Evolutionary conservation across 164 flowering plant species (phyloP).

Genomic region (Vitis vinifera): DNA sequence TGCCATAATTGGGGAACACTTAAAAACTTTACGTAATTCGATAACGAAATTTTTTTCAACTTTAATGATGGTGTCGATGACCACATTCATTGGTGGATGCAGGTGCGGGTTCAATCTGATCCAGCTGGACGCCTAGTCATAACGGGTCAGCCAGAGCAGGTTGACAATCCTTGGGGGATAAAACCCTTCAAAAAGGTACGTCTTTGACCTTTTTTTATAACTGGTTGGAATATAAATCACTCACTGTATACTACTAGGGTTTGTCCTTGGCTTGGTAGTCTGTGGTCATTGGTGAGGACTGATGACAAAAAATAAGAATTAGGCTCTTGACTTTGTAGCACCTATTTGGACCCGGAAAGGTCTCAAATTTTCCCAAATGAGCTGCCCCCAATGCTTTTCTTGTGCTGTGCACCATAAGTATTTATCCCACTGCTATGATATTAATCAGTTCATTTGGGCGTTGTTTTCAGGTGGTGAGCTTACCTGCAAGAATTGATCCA

Average conservation of each 20-base stretch:
- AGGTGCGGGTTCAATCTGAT: constrained; percentile 73
- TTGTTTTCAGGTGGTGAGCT: constrained; percentile 47
- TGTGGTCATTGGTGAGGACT: too few species aligned
- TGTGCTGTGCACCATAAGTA: too few species aligned
- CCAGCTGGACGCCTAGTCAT: constrained; percentile 70
- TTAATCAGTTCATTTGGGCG: background rate
- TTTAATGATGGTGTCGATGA: background rate
- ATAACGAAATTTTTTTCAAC: too few species aligned
- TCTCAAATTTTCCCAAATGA: background rate
- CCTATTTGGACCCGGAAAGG: background rate
- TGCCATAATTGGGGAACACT: too few species aligned
- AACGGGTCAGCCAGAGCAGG: constrained; percentile 65
- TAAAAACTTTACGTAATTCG: too few species aligned
- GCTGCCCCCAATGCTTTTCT: background rate
- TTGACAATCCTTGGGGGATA: constrained; percentile 69
- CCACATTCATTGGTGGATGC: constrained; percentile 11
- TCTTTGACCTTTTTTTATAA: background rate
- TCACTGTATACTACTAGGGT: too few species aligned
- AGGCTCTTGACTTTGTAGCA: background rate
- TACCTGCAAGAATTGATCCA: constrained; percentile 62
- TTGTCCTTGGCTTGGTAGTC: too few species aligned
- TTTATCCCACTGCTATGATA: too few species aligned
- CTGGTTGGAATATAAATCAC: too few species aligned
- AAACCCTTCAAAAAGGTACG: constrained; percentile 58
- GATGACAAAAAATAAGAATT: too few species aligned